These are phyloP conservation scores for Malus orientalis DNA, from an alignment of 306 rosid genomes.

Conservation along the genomic window DNA sequence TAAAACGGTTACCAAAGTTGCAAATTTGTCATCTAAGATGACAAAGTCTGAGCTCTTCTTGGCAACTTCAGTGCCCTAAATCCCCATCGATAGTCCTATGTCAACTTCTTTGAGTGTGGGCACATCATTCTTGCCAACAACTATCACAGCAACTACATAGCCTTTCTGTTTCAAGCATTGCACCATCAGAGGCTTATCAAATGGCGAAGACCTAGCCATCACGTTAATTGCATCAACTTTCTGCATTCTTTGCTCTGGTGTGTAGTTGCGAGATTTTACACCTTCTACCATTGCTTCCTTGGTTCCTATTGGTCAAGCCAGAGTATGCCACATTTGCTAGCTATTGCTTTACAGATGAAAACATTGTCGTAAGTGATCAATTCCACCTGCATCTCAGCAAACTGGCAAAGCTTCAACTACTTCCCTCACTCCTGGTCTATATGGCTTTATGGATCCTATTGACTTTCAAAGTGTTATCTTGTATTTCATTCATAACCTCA, in stretches of 20 bases:
- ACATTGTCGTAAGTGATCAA: constrained; percentile 31
- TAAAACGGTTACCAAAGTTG: constrained; percentile 17
- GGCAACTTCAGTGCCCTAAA: constrained; percentile 25
- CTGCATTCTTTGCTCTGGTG: constrained; percentile 16
- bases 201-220: constrained; percentile 34
- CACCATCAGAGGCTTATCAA: constrained; percentile 29
- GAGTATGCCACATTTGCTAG: constrained; percentile 30
- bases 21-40: constrained; percentile 24
- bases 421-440: not conserved
- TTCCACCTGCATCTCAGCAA: constrained; percentile 15
- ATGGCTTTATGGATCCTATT: constrained; percentile 14
- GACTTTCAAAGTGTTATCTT: no score
- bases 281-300: constrained; percentile 26
- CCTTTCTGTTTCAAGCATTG: constrained; percentile 32
- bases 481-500: no score
- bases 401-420: constrained; percentile 20
- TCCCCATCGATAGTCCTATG: constrained; percentile 32
- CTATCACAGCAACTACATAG: constrained; percentile 26
- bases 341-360: constrained; percentile 25
- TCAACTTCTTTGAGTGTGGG: constrained; percentile 24
- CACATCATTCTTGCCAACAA: constrained; percentile 32
- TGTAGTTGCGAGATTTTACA: constrained; percentile 19
- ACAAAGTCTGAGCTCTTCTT: constrained; percentile 22
- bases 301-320: not conserved
- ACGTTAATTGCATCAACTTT: constrained; percentile 27